Conservation (phyloP, 768 basidiomycete genomes). For the Daedalea quercina region DNA sequence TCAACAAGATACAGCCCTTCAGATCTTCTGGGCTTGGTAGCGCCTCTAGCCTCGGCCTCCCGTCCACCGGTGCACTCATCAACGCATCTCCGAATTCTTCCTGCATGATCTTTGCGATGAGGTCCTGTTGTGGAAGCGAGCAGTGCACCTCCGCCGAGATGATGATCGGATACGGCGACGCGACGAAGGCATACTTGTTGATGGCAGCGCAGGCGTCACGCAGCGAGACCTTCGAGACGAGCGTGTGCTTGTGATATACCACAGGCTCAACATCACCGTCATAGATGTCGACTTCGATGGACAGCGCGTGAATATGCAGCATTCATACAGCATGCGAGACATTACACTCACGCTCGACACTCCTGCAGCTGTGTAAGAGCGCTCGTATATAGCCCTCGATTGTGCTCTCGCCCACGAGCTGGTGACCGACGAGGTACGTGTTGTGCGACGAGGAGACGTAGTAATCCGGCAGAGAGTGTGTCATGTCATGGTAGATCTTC, state of each 20-base stretch:
- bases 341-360: constrained; percentile 72
- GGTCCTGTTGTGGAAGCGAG: constrained; percentile 68
- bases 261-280: constrained; percentile 83
- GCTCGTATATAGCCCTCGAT: constrained; percentile 93
- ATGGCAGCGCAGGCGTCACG: constrained; percentile 82
- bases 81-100: constrained; percentile 52
- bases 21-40: constrained; percentile 86
- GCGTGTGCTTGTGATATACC: constrained; percentile 84
- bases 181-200: constrained; percentile 82
- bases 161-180: constrained; percentile 87
- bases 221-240: constrained; percentile 77
- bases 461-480: constrained; percentile 79
- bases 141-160: constrained; percentile 94
- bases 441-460: constrained; percentile 90
- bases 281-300: constrained; percentile 77
- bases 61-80: constrained; percentile 42
- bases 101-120: constrained; percentile 68
- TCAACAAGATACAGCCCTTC: constrained; percentile 73
- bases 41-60: constrained; percentile 36
- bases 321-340: not conserved
- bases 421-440: constrained; percentile 83
- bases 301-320: constrained; percentile 1
- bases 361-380: constrained; percentile 83
- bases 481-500: constrained; percentile 78
- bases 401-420: constrained; percentile 82